Percentiles rank a stretch among this genome's conserved stretches.
These are phyloP conservation scores for Paramyrothecium sp. DNA, from an alignment of 2,329 filamentous ascomycete species.

Conservation along the genomic window DNA sequence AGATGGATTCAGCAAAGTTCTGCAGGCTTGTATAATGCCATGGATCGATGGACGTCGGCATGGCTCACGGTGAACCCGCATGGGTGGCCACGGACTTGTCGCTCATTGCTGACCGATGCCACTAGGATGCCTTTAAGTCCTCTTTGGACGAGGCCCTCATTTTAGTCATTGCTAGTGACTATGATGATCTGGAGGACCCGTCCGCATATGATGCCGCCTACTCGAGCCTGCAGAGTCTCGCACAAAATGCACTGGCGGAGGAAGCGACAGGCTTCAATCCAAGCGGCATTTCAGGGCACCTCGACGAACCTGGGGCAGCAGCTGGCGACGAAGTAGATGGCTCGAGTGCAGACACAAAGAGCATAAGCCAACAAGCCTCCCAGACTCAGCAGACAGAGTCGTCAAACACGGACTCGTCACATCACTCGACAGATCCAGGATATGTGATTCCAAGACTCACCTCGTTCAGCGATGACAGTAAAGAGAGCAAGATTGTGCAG, in stretches of 20 bases:
- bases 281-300: constrained; percentile 60
- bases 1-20: no score
- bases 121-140: constrained; percentile 68
- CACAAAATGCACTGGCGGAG: constrained; percentile 61
- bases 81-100: no score
- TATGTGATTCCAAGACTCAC: constrained; percentile 25
- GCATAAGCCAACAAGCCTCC: constrained; percentile 23
- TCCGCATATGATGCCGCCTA: constrained; percentile 53
- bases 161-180: constrained; percentile 73
- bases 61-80: no score
- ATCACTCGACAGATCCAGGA: constrained; percentile 11
- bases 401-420: constrained; percentile 21
- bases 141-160: constrained; percentile 77
- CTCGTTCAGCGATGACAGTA: constrained; percentile 39
- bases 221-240: constrained; percentile 63
- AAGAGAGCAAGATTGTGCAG: constrained; percentile 60
- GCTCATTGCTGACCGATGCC: background rate
- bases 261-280: constrained; percentile 78
- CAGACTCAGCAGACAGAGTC: constrained; percentile 26
- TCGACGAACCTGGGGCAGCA: constrained; percentile 17
- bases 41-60: no score
- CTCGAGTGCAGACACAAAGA: constrained; percentile 21
- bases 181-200: constrained; percentile 60
- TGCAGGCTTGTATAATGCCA: no score
- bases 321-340: constrained; percentile 17